phyloP scores from a whole-genome alignment of 345 rosid genomes.

The Citrus sinensis region DVS_A1.0 CM039164.1:19010001-19010500 shows the following conservation, averaged over 20 bases:
- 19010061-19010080: slow-evolving; percentile 82
- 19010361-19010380: not conserved
- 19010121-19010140: not conserved
- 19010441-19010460: not conserved
- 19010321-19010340: not conserved
- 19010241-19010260: not conserved
- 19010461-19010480: not conserved
- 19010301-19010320: not conserved
- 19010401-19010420: not conserved
- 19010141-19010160: not conserved
- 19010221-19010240: not conserved
- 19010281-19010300: not conserved
- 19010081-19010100: slow-evolving; percentile 50
- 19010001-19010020: slow-evolving; percentile 52
- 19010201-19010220: not conserved
- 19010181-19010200: not conserved
- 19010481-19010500: not conserved
- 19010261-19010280: not conserved
- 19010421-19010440: not conserved
- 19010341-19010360: not conserved
- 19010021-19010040: slow-evolving; percentile 81
- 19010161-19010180: not conserved
- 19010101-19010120: slow-evolving; percentile 2
- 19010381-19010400: not conserved
- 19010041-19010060: slow-evolving; percentile 90